A percentile compares a stretch with the other conserved stretches of the same genome.
These are phyloP conservation scores for Trichophyton verrucosum DNA, from an alignment of 2,329 filamentous ascomycete genomes.

Conservation along the genomic window DNA sequence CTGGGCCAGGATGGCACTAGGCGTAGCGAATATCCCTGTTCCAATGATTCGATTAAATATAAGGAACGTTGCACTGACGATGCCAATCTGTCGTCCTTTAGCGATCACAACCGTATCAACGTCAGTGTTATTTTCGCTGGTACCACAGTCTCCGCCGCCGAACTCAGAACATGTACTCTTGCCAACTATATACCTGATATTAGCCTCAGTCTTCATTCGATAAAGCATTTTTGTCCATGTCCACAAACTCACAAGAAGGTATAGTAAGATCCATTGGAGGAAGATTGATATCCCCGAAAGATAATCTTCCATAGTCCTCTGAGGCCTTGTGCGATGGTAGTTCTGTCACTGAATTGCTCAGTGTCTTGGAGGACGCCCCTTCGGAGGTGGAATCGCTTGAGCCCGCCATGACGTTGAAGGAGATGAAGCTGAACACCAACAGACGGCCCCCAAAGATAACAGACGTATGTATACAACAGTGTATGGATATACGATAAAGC, in stretches of 20 bases:
- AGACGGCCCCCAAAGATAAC: background rate
- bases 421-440: background rate
- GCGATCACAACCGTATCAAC: background rate
- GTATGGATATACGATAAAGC: background rate
- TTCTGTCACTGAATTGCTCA: background rate
- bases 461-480: background rate
- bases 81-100: conserved; percentile 24
- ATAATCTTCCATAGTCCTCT: background rate
- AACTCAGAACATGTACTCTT: background rate
- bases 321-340: background rate
- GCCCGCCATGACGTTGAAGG: background rate
- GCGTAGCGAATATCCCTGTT: conserved; percentile 40
- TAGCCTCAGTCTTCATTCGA: background rate
- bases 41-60: conserved; percentile 40
- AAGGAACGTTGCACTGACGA: conserved; percentile 33
- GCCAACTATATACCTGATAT: background rate
- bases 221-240: background rate
- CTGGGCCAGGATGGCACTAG: conserved; percentile 33
- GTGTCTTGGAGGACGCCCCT: background rate
- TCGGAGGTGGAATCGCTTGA: background rate
- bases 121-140: background rate
- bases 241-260: background rate
- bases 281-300: background rate
- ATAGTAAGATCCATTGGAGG: background rate
- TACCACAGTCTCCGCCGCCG: background rate